Evolutionary conservation across 495 filamentous ascomycete genomes (phyloP).

Genomic region (Xylaria sp.): DNA sequence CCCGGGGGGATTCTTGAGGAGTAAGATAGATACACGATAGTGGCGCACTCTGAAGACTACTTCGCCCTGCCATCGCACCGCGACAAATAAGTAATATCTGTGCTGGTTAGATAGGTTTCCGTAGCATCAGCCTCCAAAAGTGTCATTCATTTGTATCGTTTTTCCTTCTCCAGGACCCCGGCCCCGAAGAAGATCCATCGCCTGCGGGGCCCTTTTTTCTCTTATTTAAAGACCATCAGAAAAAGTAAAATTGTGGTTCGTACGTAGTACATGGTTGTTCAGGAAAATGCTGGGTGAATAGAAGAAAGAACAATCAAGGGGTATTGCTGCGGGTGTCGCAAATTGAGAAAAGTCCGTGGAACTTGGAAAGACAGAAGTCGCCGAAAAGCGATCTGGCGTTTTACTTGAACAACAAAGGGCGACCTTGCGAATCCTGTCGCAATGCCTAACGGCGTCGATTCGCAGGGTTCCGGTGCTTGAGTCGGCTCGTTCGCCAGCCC

Average conservation of each 20-base stretch:
- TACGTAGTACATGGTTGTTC: conserved; percentile 27
- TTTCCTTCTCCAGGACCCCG: conserved; percentile 7
- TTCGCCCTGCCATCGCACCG: background rate
- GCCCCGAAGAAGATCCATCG: conserved; percentile 9
- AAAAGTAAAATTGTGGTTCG: conserved; percentile 19
- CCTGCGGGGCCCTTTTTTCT: conserved; percentile 19
- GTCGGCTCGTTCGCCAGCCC: conserved; percentile 81
- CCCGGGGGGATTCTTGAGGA: background rate
- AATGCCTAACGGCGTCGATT: conserved; percentile 42
- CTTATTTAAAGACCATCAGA: conserved; percentile 15
- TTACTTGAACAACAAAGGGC: conserved; percentile 28
- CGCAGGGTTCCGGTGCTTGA: conserved; percentile 53
- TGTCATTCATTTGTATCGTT: conserved; percentile 19
- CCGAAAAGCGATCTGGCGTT: conserved; percentile 30
- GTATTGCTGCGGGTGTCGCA: conserved; percentile 30
- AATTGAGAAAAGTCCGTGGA: conserved; percentile 13
- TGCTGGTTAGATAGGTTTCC: conserved; percentile 19
- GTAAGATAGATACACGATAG: conserved; percentile 24
- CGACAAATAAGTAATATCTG: conserved; percentile 23
- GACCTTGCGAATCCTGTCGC: conserved; percentile 30
- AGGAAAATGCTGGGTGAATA: conserved; percentile 20
- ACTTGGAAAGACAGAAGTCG: conserved; percentile 21
- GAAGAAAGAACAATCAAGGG: conserved; percentile 30
- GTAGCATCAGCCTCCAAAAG: conserved; percentile 24
- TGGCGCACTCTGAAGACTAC: conserved; percentile 8